A percentile compares a stretch with the other conserved stretches of the same genome.
These are phyloP conservation scores for Didymella exigua DNA, from an alignment of 2,329 filamentous ascomycete genomes.

Conservation along the genomic window DNA sequence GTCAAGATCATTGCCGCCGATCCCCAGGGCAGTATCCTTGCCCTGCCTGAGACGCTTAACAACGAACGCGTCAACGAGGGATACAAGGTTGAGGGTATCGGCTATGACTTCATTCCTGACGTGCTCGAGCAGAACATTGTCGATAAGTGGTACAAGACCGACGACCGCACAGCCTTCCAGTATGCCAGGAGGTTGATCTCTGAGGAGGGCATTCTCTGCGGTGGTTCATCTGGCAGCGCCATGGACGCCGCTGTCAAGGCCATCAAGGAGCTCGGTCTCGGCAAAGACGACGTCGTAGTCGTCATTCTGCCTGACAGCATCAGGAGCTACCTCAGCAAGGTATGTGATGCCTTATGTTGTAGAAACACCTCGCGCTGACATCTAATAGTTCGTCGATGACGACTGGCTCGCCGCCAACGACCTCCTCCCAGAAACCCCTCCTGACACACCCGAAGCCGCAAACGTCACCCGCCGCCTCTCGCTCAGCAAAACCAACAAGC, in stretches of 20 bases:
- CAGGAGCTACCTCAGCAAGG: slow-evolving; percentile 92
- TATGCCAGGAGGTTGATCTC: slow-evolving; percentile 89
- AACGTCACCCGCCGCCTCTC: slow-evolving; percentile 46
- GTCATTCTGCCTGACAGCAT: slow-evolving; percentile 95
- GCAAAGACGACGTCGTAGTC: slow-evolving; percentile 85
- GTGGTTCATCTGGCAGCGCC: slow-evolving; percentile 91
- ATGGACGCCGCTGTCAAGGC: slow-evolving; percentile 81
- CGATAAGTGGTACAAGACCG: slow-evolving; percentile 98
- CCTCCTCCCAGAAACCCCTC: slow-evolving; percentile 71
- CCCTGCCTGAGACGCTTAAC: slow-evolving; percentile 80
- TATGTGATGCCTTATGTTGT: slow-evolving; percentile 32
- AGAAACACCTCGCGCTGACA: slow-evolving; percentile 17
- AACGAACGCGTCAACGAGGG: slow-evolving; percentile 77
- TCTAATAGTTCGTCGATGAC: slow-evolving; percentile 81
- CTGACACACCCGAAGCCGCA: slow-evolving; percentile 30
- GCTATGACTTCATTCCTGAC: slow-evolving; percentile 97
- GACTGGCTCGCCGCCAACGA: slow-evolving; percentile 98
- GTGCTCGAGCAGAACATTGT: slow-evolving; percentile 81
- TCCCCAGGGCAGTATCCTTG: slow-evolving; percentile 88
- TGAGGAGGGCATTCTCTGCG: slow-evolving; percentile 91
- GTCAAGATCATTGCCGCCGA: slow-evolving; percentile 93
- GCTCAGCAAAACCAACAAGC: slow-evolving; percentile 50
- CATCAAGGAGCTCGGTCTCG: slow-evolving; percentile 75
- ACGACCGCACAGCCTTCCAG: slow-evolving; percentile 87
- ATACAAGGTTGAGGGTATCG: slow-evolving; percentile 98